Evolutionary conservation across 371 early-diverging fungal species (phyloP).

Genomic region (Umbelopsis sp.): DNA sequence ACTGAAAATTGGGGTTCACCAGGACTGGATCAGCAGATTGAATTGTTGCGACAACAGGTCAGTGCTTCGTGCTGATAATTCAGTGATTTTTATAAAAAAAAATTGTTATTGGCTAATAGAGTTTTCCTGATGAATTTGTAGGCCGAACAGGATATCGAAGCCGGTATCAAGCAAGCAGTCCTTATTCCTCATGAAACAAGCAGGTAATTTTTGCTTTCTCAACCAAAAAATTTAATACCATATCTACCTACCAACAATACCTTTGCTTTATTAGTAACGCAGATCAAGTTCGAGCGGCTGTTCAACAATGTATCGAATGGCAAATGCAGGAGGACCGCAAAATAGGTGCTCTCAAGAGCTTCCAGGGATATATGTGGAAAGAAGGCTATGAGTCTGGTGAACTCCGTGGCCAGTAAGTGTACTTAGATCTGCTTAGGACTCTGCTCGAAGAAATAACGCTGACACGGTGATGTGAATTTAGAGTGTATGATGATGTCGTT

Average conservation of each 20-base stretch:
- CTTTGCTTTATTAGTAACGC: conserved; percentile 22
- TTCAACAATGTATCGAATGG: conserved; percentile 74
- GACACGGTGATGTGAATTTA: conserved; percentile 22
- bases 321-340: conserved; percentile 88
- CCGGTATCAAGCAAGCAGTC: conserved; percentile 48
- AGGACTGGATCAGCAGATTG: conserved; percentile 64
- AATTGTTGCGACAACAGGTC: conserved; percentile 76
- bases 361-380: conserved; percentile 96
- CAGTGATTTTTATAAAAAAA: neutral
- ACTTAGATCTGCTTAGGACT: neutral
- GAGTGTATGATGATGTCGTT: conserved; percentile 86
- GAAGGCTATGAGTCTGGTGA: conserved; percentile 80
- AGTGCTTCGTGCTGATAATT: no score
- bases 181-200: conserved; percentile 50
- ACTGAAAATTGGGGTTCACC: conserved; percentile 65
- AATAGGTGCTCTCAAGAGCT: conserved; percentile 84
- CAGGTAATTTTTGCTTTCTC: conserved; percentile 31
- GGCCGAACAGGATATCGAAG: conserved; percentile 63
- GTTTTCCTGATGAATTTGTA: conserved; percentile 22
- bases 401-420: conserved; percentile 75
- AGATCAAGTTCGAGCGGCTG: conserved; percentile 60
- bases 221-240: neutral
- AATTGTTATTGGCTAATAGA: neutral
- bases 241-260: conserved; percentile 22
- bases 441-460: no score